These are phyloP conservation scores for Candolleomyces eurysporus DNA, from an alignment of 768 basidiomycete species.

Conservation along the genomic window DNA sequence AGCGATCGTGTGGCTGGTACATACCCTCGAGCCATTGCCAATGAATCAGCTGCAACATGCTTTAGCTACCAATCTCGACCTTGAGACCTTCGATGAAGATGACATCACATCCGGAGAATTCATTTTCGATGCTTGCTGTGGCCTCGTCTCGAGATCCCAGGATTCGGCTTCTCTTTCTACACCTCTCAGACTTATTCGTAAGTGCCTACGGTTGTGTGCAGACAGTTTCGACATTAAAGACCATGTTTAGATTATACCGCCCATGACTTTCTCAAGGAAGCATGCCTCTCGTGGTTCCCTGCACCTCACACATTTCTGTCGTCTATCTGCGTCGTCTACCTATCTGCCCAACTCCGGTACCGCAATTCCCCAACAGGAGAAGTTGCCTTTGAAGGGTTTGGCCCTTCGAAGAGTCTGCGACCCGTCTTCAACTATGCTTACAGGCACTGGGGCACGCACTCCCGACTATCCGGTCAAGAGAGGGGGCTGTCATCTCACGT, in stretches of 20 bases:
- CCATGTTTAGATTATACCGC: constrained; percentile 4
- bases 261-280: not conserved
- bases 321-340: not conserved
- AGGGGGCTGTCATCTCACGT: not conserved
- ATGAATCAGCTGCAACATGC: not conserved
- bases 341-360: not conserved
- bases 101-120: not conserved
- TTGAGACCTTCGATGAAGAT: not conserved
- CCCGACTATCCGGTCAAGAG: not conserved
- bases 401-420: no score
- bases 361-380: not conserved
- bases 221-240: not conserved
- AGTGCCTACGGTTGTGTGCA: not conserved
- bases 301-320: not conserved
- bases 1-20: not conserved
- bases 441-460: not conserved
- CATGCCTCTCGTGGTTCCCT: not conserved
- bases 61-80: not conserved
- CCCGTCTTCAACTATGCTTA: not conserved
- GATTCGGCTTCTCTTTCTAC: not conserved
- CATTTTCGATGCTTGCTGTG: constrained; percentile 1
- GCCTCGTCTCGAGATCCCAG: not conserved
- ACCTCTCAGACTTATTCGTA: constrained; percentile 2
- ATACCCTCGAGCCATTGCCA: not conserved
- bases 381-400: no score